Base-by-base conservation (phyloP, 176 grass and related monocot genomes). In the Hsuehochloa calcarea region DNA sequence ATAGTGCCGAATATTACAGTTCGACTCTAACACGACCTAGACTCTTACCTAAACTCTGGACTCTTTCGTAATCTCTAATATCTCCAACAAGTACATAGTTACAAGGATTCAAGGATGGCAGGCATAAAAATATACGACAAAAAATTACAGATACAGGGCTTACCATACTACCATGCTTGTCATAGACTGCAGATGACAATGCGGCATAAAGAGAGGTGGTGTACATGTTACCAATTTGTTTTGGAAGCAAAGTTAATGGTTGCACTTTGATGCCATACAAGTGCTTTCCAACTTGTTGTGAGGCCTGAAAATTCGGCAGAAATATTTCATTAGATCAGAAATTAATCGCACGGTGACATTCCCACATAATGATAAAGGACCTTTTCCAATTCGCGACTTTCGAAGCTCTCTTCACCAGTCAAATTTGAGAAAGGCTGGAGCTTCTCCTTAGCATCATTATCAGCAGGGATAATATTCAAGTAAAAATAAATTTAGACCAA, bases 161-260 rank as follows among this genome's bases (percentile, higher is more conserved):
- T 29, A 29, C 29, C 29, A 29, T 29, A 29, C 29, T 29, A 45
- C 43, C 5, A 77, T 94, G 79, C 82, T 94, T 93, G 79, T 84
- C 86, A 47, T 91, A 83, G 58, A 94, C 63, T 65, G 94, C 84
- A 56, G 87, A 93, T 45, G 87, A 86, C 80, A 94, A 72, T 50
- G 95, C 92, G 51, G 95, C 95, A 88, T 94, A 90, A 41, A 93
- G 86, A 70, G 95, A 94, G 45, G 89, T 9, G 10, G 43, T 90
- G 83, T 93, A 91, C 92, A 94, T 93, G 71, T 97, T 93, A 29
- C 90, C 92, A 65, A 94, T 87, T 94, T 94, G 74, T 88, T 92
- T 94, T 52, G 92, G 87, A 59, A 94, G 70, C 41, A 97, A 72
- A 40, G 90, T 97, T 51, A 92, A 85, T 11, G 95, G 89, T 45